Percentiles rank a stretch among this genome's conserved stretches.
Conservation (phyloP, 345 rosid genomes). For the Populus ilicifolia region DNA sequence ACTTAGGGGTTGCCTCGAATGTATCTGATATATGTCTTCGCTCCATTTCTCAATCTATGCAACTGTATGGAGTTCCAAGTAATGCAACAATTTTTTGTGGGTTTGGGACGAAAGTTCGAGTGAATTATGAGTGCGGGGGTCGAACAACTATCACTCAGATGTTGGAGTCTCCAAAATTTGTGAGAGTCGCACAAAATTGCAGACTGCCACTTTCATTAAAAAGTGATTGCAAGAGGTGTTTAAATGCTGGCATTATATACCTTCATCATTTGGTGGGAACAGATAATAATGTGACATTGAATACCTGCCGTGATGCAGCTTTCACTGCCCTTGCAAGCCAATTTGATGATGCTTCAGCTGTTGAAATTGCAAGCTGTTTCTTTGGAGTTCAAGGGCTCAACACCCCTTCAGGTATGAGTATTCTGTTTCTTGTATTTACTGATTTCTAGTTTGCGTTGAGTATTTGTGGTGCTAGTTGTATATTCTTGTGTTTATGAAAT, state of each 20-base stretch:
- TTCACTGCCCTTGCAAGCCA: slow-evolving; percentile 73
- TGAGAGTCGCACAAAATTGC: slow-evolving; percentile 58
- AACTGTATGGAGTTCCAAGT: slow-evolving; percentile 69
- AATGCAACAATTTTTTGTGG: slow-evolving; percentile 82
- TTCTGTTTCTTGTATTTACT: neutral
- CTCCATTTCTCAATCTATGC: slow-evolving; percentile 65
- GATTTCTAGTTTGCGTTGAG: neutral
- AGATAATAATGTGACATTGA: slow-evolving; percentile 58
- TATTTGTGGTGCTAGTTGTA: neutral
- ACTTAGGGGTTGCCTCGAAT: slow-evolving; percentile 61
- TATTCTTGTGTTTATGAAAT: neutral
- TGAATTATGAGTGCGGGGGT: slow-evolving; percentile 65
- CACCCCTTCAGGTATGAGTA: slow-evolving; percentile 43
- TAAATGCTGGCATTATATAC: slow-evolving; percentile 71
- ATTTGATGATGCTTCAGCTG: slow-evolving; percentile 55
- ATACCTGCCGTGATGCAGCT: slow-evolving; percentile 89
- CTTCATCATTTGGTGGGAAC: slow-evolving; percentile 58
- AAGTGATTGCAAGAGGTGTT: slow-evolving; percentile 59
- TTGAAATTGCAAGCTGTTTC: slow-evolving; percentile 75
- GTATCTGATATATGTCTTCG: slow-evolving; percentile 48
- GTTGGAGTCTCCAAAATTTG: slow-evolving; percentile 65
- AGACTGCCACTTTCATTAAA: slow-evolving; percentile 51
- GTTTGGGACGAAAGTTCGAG: slow-evolving; percentile 78
- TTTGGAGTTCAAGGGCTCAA: slow-evolving; percentile 71
- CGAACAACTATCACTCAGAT: slow-evolving; percentile 68